phyloP scores from a whole-genome alignment of 495 filamentous ascomycete species.

The Stereocaulon alpinum region DNA sequence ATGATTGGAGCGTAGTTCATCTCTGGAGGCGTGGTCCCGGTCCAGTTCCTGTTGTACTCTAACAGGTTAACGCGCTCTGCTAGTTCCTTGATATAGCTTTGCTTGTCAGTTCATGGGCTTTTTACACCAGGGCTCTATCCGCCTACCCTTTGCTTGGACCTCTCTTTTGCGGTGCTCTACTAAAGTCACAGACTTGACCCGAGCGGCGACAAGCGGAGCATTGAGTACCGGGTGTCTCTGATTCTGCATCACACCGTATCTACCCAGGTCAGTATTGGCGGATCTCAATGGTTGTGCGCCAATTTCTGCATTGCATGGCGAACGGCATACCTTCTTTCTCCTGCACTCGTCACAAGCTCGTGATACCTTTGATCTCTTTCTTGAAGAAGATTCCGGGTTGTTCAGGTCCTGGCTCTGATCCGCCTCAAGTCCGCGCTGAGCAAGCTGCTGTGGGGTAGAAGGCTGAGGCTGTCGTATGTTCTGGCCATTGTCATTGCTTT shows the following conservation, averaged over 20 bases:
- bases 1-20: constrained; percentile 28
- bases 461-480: constrained; percentile 5
- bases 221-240: constrained; percentile 64
- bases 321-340: constrained; percentile 64
- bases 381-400: constrained; percentile 52
- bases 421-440: constrained; percentile 41
- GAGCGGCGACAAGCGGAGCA: constrained; percentile 83
- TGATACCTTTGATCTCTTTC: constrained; percentile 85
- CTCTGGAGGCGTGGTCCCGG: constrained; percentile 33
- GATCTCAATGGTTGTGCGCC: not conserved
- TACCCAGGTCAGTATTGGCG: constrained; percentile 27
- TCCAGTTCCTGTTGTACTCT: constrained; percentile 46
- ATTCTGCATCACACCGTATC: constrained; percentile 86
- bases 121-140: not conserved
- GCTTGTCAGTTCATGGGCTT: constrained; percentile 11
- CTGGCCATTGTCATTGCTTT: constrained; percentile 10
- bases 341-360: constrained; percentile 92
- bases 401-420: constrained; percentile 35
- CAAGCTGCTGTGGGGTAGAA: constrained; percentile 19
- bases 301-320: not conserved
- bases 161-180: constrained; percentile 86
- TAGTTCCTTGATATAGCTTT: constrained; percentile 90
- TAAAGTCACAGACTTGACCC: constrained; percentile 71
- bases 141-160: constrained; percentile 88
- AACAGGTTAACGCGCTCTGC: constrained; percentile 79